These are phyloP conservation scores for Teunomyces tritomae DNA, from an alignment of 805 yeast genomes.

Conservation along the genomic window DNA sequence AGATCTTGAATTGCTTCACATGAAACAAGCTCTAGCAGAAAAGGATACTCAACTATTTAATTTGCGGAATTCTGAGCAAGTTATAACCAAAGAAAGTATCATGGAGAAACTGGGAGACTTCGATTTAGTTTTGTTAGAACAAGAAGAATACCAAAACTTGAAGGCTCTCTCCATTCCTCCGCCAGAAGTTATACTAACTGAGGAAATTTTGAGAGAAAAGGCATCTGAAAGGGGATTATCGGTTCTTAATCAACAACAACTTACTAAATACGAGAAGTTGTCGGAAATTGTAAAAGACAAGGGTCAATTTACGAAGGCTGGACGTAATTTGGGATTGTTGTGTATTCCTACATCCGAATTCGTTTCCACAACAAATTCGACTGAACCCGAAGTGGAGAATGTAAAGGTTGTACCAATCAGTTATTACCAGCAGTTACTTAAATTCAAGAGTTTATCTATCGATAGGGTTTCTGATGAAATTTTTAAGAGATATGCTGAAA, in stretches of 20 bases:
- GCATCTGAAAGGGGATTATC: constrained; percentile 44
- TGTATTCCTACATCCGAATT: constrained; percentile 59
- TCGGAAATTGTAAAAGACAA: constrained; percentile 11
- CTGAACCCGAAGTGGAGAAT: constrained; percentile 51
- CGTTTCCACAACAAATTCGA: constrained; percentile 59
- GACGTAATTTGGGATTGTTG: constrained; percentile 38
- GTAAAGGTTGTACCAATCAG: constrained; percentile 64
- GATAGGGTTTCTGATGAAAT: constrained; percentile 46
- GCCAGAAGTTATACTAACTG: constrained; percentile 3
- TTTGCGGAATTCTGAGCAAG: constrained; percentile 12
- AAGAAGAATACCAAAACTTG: constrained; percentile 28
- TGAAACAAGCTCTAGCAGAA: constrained; percentile 26
- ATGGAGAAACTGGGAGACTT: constrained; percentile 25
- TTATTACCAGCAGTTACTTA: constrained; percentile 54
- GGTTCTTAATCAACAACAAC: constrained; percentile 33
- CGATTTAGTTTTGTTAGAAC: constrained; percentile 30
- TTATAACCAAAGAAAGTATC: constrained; percentile 21
- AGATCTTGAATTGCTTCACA: constrained; percentile 13
- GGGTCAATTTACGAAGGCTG: constrained; percentile 13
- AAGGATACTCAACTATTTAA: constrained; percentile 27
- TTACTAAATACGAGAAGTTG: constrained; percentile 17
- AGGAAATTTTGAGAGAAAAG: constrained; percentile 17
- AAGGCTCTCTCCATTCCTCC: constrained; percentile 11
- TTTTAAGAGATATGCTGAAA: constrained; percentile 44
- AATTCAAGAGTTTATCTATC: constrained; percentile 39